phyloP scores from a whole-genome alignment of 148 eudicot species.

The Chenopodium suecicum region DNA sequence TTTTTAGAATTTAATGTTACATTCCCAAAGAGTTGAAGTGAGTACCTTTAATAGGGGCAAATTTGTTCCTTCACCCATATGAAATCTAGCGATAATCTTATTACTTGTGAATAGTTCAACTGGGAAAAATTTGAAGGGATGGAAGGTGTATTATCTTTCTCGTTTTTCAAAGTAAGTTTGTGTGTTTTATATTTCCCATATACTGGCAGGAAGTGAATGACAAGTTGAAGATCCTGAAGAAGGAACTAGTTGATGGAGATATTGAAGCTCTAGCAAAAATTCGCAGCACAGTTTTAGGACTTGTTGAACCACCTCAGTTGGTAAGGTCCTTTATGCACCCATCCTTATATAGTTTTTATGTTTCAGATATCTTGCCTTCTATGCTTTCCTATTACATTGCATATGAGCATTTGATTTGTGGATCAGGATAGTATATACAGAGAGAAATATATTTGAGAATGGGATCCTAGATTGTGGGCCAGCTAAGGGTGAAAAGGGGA shows the following conservation, averaged over 20 bases:
- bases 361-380: background rate
- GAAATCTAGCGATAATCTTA: background rate
- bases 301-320: constrained; percentile 81
- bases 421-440: background rate
- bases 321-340: constrained; percentile 36
- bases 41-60: background rate
- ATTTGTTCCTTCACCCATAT: background rate
- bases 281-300: constrained; percentile 70
- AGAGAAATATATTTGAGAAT: no score
- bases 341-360: no score
- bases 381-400: background rate
- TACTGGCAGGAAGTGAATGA: constrained; percentile 55
- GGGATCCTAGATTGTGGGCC: no score
- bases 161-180: background rate
- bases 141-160: background rate
- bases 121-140: background rate
- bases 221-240: constrained; percentile 57
- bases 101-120: background rate
- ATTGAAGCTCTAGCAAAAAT: constrained; percentile 62
- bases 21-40: background rate
- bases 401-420: background rate
- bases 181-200: constrained; percentile 15
- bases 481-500: no score
- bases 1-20: no score
- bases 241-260: constrained; percentile 56